A percentile compares a stretch with the other conserved stretches of the same genome.
Evolutionary conservation across 148 eudicot species (phyloP).

Genomic region (Nepenthes gracilis): DNA sequence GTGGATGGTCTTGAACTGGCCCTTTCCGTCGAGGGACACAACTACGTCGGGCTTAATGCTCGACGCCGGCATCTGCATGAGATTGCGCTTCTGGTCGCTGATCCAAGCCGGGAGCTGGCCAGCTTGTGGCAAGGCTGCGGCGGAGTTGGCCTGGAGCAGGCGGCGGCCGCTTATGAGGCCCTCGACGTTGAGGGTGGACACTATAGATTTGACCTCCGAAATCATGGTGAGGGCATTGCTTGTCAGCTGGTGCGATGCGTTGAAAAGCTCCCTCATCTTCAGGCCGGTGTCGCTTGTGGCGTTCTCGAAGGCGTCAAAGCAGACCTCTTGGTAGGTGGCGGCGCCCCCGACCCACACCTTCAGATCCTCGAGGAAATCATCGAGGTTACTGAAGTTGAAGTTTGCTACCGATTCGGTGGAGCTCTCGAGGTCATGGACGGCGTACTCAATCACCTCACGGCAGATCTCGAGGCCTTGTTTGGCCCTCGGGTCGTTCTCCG

Average conservation of each 20-base stretch:
- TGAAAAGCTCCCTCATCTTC: constrained; percentile 24
- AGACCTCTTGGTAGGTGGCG: constrained; percentile 25
- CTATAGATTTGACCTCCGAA: constrained; percentile 1
- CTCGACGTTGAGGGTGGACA: neutral
- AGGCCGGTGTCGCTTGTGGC: constrained; percentile 12
- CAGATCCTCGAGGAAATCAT: constrained; percentile 10
- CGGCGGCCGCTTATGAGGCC: constrained; percentile 6
- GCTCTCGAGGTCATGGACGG: constrained; percentile 26
- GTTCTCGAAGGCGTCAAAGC: constrained; percentile 27
- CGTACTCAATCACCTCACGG: constrained; percentile 14
- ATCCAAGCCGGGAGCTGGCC: constrained; percentile 18
- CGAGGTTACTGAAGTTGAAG: constrained; percentile 6
- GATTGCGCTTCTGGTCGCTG: constrained; percentile 2
- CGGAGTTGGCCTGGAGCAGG: constrained; percentile 4
- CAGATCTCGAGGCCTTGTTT: constrained; percentile 19
- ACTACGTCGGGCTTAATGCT: constrained; percentile 27
- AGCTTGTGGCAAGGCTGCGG: constrained; percentile 4
- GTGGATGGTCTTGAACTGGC: constrained; percentile 35
- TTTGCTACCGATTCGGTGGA: constrained; percentile 11
- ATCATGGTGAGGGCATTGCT: constrained; percentile 29
- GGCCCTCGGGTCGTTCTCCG: constrained; percentile 24
- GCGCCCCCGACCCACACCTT: constrained; percentile 35
- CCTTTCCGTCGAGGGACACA: constrained; percentile 64
- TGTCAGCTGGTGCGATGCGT: constrained; percentile 16
- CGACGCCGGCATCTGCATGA: constrained; percentile 6